These are phyloP conservation scores for Kentomonas sorsogonicus DNA, from an alignment of 208 protist genomes.

Conservation along the genomic window DNA sequence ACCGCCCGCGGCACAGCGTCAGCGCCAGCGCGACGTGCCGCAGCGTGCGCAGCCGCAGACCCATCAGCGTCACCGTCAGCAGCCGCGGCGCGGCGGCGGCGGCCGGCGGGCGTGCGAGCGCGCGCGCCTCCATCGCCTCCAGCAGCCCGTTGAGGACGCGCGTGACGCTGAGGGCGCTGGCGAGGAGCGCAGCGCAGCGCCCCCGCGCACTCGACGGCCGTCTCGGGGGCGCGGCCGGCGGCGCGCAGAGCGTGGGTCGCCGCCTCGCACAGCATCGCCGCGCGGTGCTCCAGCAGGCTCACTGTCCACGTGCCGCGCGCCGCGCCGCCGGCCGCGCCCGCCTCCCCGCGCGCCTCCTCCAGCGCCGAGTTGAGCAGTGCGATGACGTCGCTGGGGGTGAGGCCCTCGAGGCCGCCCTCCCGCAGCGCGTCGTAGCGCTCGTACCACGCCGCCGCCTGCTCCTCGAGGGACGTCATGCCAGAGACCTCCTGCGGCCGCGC, in stretches of 20 bases:
- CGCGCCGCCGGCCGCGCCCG: slow-evolving; percentile 12
- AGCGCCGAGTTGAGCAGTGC: slow-evolving; percentile 11
- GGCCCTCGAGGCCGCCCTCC: background rate
- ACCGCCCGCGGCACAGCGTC: background rate
- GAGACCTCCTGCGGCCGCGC: background rate
- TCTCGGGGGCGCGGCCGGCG: too few species aligned
- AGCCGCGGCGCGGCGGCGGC: slow-evolving; percentile 13
- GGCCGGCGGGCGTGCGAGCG: background rate
- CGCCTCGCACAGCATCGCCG: slow-evolving; percentile 12
- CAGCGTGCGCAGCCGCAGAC: slow-evolving; percentile 22
- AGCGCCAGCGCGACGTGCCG: slow-evolving; percentile 20
- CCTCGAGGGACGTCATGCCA: background rate
- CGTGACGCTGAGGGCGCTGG: slow-evolving; percentile 12
- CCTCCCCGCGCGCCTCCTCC: background rate
- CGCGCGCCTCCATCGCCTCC: background rate
- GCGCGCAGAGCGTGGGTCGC: background rate
- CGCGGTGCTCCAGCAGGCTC: slow-evolving; percentile 27
- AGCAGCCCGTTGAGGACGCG: slow-evolving; percentile 15
- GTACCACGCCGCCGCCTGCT: slow-evolving; percentile 17
- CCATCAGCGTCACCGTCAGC: slow-evolving; percentile 10
- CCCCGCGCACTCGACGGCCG: background rate
- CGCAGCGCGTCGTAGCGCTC: slow-evolving; percentile 10
- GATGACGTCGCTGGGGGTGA: slow-evolving; percentile 11
- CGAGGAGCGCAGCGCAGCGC: background rate
- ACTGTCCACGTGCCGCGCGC: slow-evolving; percentile 24